These are phyloP conservation scores for Kuraishia hungarica DNA, from an alignment of 805 yeast genomes.

Conservation along the genomic window DNA sequence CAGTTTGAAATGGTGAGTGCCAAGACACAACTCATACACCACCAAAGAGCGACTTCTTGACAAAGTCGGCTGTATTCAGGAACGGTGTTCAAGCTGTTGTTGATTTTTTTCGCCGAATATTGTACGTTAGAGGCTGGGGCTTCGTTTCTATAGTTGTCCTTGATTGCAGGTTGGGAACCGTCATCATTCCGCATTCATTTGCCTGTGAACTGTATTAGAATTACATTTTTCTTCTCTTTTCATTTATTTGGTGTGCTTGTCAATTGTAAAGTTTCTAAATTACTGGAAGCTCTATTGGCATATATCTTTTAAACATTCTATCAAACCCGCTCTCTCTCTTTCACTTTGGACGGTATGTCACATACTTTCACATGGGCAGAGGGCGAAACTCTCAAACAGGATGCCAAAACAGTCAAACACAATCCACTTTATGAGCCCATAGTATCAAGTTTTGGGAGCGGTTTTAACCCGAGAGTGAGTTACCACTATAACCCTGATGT, in stretches of 20 bases:
- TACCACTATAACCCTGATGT: slow-evolving; percentile 84
- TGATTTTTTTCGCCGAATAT: not conserved
- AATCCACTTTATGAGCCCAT: slow-evolving; percentile 40
- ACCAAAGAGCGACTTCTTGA: not conserved
- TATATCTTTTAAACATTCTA: no score
- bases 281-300: no score
- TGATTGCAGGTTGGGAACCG: not conserved
- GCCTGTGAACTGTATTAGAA: not conserved
- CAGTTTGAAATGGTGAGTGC: not conserved
- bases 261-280: no score
- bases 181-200: not conserved
- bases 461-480: slow-evolving; percentile 56
- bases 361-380: slow-evolving; percentile 5
- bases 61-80: no score
- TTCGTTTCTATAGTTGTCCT: not conserved
- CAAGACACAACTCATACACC: not conserved
- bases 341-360: not conserved
- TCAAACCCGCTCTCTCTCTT: no score
- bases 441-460: slow-evolving; percentile 27
- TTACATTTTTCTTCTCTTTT: not conserved
- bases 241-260: not conserved
- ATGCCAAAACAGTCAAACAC: slow-evolving; percentile 10
- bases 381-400: slow-evolving; percentile 7
- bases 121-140: not conserved
- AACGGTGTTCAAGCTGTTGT: not conserved